Base-by-base conservation (phyloP, 2,329 filamentous ascomycete species). In the Monosporascus sp. region DNA sequence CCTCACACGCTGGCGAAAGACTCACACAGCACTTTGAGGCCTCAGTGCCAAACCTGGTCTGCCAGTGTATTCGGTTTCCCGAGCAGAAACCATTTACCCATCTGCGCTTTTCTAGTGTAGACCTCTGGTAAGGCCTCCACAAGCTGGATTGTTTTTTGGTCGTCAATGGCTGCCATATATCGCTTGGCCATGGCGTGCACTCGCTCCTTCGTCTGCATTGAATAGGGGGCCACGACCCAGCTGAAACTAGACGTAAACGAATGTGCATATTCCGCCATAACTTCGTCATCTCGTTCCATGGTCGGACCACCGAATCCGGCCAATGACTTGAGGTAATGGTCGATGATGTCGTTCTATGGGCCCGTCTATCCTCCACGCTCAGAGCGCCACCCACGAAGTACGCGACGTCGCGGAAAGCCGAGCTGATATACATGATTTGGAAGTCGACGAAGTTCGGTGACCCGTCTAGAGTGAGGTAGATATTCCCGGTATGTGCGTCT, bases 401-500 rank as follows among this genome's bases (percentile, higher is more conserved):
- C 1, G 65, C 58, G 17, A 72, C 54, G 50, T 73, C 70, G 53
- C 72, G 70, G 54, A 73, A 69, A 8, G 62, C 62, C 3, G 66
- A 68, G 31, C 68, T 67, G 50, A 68, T 62, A 54, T 69, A 65
- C 18, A 69, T 62, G 47, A 64, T 62, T 57, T 71, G 68, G 65
- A 66, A 72, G 59, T 72, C 70, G 22, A 72, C 61, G 57, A 71
- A 72, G 14, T 63, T 60, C 25, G 65, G 64, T 9, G 51, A 51
- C 18, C 59, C 56, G 3, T 58, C 62, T 11, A 58, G 58, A 9
- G 61, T 57, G 22, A 69, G 50, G 56, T 66, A 71, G 2, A 67
- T 68, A 60, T 71, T 72, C 34, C 66, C 68, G 18, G 60, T 61
- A 54, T 71, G 70, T 6, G 68, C 54, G 52, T 72, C 70, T 47